Conservation (phyloP, 2,329 filamentous ascomycete species). For the Coniochaeta ligniaria region DNA sequence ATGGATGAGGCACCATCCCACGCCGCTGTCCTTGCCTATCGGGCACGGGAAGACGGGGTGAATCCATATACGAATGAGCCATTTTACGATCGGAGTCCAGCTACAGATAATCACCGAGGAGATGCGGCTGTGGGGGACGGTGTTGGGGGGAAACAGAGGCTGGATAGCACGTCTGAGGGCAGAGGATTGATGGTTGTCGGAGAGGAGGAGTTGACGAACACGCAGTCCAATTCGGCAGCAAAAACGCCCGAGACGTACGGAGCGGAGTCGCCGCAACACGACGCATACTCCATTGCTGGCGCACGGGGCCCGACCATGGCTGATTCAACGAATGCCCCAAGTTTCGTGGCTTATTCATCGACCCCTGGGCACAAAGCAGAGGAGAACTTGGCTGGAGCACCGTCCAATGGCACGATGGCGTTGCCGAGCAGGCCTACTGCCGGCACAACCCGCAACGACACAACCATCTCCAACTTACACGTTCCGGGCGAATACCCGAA, state of each 20-base stretch:
- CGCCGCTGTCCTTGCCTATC: slow-evolving; percentile 40
- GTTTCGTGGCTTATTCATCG: neutral
- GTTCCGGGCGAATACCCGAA: slow-evolving; percentile 62
- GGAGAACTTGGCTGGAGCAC: neutral
- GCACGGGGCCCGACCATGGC: neutral
- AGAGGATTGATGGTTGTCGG: slow-evolving; percentile 1
- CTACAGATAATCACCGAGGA: neutral
- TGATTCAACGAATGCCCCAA: neutral
- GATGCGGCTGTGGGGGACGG: neutral
- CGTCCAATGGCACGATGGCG: neutral
- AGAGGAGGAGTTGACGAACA: neutral
- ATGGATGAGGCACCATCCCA: slow-evolving; percentile 43
- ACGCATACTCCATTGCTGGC: neutral
- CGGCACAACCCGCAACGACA: slow-evolving; percentile 25
- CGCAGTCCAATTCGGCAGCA: neutral
- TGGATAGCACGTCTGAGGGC: neutral
- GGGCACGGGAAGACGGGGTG: slow-evolving; percentile 46
- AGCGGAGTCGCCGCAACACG: neutral
- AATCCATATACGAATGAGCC: slow-evolving; percentile 50
- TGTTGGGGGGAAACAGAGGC: neutral
- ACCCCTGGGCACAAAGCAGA: neutral
- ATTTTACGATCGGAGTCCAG: slow-evolving; percentile 11
- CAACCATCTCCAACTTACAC: slow-evolving; percentile 56
- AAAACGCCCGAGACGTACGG: neutral
- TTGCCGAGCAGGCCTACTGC: slow-evolving; percentile 4